Evolutionary conservation across 2,329 filamentous ascomycete genomes (phyloP).

Genomic region (Aspergillus costaricaensis): DNA sequence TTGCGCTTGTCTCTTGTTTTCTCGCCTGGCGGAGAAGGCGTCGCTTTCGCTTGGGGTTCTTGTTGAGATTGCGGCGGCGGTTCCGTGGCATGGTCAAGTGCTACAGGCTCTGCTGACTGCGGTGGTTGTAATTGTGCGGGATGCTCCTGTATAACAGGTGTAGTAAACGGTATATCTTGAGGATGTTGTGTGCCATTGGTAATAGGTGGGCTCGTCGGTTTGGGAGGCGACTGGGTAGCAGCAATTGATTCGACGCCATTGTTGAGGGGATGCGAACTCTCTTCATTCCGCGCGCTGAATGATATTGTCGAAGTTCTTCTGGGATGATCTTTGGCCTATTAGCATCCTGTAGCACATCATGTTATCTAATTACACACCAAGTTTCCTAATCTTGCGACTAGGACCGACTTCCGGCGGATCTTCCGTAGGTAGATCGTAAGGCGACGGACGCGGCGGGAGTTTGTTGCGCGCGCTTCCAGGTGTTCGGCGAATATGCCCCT

Average conservation of each 20-base stretch:
- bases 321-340: constrained; percentile 3
- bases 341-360: background rate
- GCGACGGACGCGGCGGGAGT: constrained; percentile 34
- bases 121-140: background rate
- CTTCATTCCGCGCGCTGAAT: background rate
- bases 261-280: constrained; percentile 1
- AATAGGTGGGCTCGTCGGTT: background rate
- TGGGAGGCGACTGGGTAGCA: background rate
- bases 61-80: background rate
- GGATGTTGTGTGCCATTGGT: background rate
- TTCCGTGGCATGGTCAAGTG: background rate
- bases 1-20: constrained; percentile 7
- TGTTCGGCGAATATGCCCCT: constrained; percentile 21
- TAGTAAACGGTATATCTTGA: background rate
- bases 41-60: constrained; percentile 11
- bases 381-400: constrained; percentile 37
- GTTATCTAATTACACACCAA: constrained; percentile 27
- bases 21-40: constrained; percentile 3
- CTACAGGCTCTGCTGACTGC: background rate
- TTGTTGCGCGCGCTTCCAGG: constrained; percentile 36
- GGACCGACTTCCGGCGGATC: constrained; percentile 28
- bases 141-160: background rate
- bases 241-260: constrained; percentile 8
- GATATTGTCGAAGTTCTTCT: background rate
- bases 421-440: constrained; percentile 41